phyloP scores from a whole-genome alignment of 2,329 filamentous ascomycete species.

The Helminthosporium solani region DNA sequence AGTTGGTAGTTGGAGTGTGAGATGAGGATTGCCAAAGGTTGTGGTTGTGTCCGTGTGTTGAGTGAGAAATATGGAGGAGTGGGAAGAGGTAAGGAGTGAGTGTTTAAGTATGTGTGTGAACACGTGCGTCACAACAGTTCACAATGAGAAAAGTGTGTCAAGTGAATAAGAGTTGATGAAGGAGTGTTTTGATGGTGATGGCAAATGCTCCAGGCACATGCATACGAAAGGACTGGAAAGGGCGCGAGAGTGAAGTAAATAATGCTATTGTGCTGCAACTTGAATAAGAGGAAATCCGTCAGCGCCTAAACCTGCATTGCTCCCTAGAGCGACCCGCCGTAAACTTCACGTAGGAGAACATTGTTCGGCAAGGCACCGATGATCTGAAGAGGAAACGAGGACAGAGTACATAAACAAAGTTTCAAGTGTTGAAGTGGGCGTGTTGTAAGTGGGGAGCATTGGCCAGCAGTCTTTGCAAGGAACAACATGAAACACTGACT shows the following conservation, averaged over 20 bases:
- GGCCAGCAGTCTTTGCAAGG: not conserved
- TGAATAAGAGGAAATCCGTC: slow-evolving; percentile 1
- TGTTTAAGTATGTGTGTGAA: slow-evolving; percentile 4
- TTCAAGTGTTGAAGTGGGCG: slow-evolving; percentile 2
- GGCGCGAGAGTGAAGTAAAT: slow-evolving; percentile 14
- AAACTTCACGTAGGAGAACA: not conserved
- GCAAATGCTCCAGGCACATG: slow-evolving; percentile 8
- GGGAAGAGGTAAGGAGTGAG: slow-evolving; percentile 1
- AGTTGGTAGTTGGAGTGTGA: slow-evolving; percentile 4
- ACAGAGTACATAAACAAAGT: slow-evolving; percentile 6
- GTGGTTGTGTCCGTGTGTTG: not conserved
- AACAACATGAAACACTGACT: slow-evolving; percentile 9
- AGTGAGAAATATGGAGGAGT: not conserved
- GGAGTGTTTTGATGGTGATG: slow-evolving; percentile 7
- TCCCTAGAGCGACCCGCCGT: not conserved
- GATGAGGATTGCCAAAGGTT: slow-evolving; percentile 4
- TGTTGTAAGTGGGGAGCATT: slow-evolving; percentile 6
- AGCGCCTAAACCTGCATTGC: no score
- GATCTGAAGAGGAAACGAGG: not conserved
- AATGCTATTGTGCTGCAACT: slow-evolving; percentile 9
- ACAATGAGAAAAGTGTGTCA: slow-evolving; percentile 17
- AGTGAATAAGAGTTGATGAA: not conserved
- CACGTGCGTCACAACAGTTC: slow-evolving; percentile 3
- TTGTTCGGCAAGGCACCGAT: not conserved
- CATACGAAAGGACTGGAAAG: slow-evolving; percentile 10